These are phyloP conservation scores for Starmerella khaoyaiensis DNA, from an alignment of 805 yeast genomes.

Conservation along the genomic window DNA sequence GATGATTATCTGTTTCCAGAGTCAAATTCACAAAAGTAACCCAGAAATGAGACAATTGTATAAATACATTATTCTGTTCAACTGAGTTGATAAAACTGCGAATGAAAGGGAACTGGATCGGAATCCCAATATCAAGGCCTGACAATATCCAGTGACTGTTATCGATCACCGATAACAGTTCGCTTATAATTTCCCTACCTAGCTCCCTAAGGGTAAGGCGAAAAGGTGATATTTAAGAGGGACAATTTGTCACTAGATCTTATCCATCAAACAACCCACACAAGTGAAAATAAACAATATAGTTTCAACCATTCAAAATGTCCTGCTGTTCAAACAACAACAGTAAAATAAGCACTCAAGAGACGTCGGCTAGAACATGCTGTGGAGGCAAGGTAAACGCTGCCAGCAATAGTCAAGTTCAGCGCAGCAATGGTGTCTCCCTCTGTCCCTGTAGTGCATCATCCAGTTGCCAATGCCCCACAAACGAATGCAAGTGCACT, in stretches of 20 bases:
- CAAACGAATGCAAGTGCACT: conserved; percentile 16
- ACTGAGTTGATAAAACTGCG: too few species aligned
- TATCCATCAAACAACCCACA: too few species aligned
- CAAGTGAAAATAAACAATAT: too few species aligned
- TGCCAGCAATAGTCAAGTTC: conserved; percentile 2
- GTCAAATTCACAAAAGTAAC: too few species aligned
- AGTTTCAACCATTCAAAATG: neutral
- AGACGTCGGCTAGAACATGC: conserved; percentile 5
- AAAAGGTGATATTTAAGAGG: too few species aligned
- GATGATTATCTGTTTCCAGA: too few species aligned
- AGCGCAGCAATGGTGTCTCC: conserved; percentile 14
- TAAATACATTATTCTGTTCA: too few species aligned
- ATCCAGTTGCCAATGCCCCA: conserved; percentile 15
- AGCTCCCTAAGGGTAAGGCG: too few species aligned
- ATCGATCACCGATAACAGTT: neutral
- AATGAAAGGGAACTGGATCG: too few species aligned
- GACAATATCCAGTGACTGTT: conserved; percentile 3
- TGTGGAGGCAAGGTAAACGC: conserved; percentile 3
- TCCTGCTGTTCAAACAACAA: conserved; percentile 17
- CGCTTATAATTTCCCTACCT: neutral
- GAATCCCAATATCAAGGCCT: too few species aligned
- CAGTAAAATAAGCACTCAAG: neutral
- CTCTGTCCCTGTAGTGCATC: conserved; percentile 16
- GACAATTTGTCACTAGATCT: too few species aligned
- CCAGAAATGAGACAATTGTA: too few species aligned